Base-by-base conservation (phyloP, 345 rosid genomes). In the Reutealis trisperma region DNA sequence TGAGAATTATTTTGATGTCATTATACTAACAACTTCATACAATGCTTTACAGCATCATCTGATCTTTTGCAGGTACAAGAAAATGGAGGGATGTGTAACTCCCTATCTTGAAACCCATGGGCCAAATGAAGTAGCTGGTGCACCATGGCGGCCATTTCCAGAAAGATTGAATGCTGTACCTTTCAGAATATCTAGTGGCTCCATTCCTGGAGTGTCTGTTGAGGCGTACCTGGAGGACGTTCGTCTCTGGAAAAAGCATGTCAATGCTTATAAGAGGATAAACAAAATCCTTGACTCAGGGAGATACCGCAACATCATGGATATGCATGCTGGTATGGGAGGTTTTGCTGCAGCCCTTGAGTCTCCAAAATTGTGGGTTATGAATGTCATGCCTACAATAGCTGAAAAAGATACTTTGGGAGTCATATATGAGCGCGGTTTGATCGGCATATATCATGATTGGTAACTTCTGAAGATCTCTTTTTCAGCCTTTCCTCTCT, bases 71-170 rank as follows among this genome's bases (percentile, higher is more conserved):
- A 80, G 80, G 80, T 81, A 81, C 78, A 67, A 73, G 68, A 81
- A 63, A 51, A 73, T 81, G 84, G 81, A 81, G 73, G 71, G 71
- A 8, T 81, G 84, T 67, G 78, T 73, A 18, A 78, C 81, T 63
- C 74, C 67, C 58, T 75, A 76, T 47, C 79, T 32, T 25, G 70
- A 64, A 27, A 63, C 71, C 37, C 58, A 49, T 59, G 79, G 55
- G 34, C 60, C 62, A 12, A 85, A 86, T 52, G 87, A 88, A 75
- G 83, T 83, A 5, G 82, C 80, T 8, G 84, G 87, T 24, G 86
- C 76, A 30, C 69, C 75, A 63, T 89, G 89, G 85, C 60, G 30
- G 63, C 70, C 80, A 34, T 81, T 81, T 73, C 67, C 70, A 32
- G 78, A 73, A 60, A 81, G 84, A 73, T 78, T 81, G 11, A 73